Percentiles rank a stretch among this genome's conserved stretches.
Conservation (phyloP, 2,329 filamentous ascomycete species). For the Periglandula ipomoeae region DNA sequence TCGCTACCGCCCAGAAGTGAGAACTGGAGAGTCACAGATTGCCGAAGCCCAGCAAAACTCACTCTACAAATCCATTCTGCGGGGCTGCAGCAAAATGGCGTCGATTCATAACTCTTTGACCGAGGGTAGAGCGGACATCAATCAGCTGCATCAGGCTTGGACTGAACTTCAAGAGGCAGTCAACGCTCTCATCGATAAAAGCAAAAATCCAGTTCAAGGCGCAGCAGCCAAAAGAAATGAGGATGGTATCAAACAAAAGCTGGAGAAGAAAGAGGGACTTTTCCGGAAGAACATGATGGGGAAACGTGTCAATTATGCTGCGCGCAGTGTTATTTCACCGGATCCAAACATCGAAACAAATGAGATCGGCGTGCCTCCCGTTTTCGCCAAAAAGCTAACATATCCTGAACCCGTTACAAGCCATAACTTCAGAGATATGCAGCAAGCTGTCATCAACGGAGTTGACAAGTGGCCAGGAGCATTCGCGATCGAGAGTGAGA, state of each 20-base stretch:
- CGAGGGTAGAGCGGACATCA: slow-evolving; percentile 41
- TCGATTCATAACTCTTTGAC: slow-evolving; percentile 52
- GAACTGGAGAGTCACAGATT: slow-evolving; percentile 70
- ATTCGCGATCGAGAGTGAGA: slow-evolving; percentile 89
- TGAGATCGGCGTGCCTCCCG: slow-evolving; percentile 96
- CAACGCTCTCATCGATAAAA: slow-evolving; percentile 86
- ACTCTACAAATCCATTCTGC: slow-evolving; percentile 77
- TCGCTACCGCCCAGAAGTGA: slow-evolving; percentile 78
- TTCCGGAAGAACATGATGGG: slow-evolving; percentile 99
- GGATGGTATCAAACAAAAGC: slow-evolving; percentile 92
- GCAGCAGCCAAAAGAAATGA: slow-evolving; percentile 69
- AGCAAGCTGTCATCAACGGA: slow-evolving; percentile 92
- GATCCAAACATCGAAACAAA: slow-evolving; percentile 99
- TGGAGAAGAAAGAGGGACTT: slow-evolving; percentile 97
- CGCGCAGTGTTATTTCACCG: slow-evolving; percentile 93
- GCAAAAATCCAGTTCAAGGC: slow-evolving; percentile 75
- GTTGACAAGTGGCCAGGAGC: slow-evolving; percentile 91
- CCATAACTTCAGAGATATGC: slow-evolving; percentile 92
- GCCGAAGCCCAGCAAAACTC: slow-evolving; percentile 83
- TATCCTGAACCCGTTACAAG: slow-evolving; percentile 96
- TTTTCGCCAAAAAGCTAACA: slow-evolving; percentile 91
- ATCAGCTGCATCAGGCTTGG: slow-evolving; percentile 73
- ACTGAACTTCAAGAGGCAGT: slow-evolving; percentile 79
- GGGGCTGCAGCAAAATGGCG: slow-evolving; percentile 62
- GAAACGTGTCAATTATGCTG: slow-evolving; percentile 97